phyloP scores from a whole-genome alignment of 2,329 filamentous ascomycete genomes.

The Talaromyces amestolkiae region DNA sequence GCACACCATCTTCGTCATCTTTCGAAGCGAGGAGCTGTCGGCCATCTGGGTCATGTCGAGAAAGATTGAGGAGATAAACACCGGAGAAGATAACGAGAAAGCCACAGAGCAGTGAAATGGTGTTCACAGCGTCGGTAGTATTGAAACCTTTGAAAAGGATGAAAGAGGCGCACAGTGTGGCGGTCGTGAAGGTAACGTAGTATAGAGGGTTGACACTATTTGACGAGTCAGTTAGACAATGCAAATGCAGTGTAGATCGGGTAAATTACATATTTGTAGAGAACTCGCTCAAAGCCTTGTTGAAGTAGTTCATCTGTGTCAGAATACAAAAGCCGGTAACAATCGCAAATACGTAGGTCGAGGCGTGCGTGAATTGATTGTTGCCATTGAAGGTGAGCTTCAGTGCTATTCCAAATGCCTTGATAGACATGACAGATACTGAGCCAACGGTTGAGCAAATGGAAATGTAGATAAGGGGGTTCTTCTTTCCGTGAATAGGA shows the following conservation, averaged over 20 bases:
- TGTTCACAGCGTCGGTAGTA: slow-evolving; percentile 86
- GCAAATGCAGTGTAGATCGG: not conserved
- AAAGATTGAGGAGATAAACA: slow-evolving; percentile 95
- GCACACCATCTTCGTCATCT: slow-evolving; percentile 64
- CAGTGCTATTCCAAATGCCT: slow-evolving; percentile 95
- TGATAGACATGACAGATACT: slow-evolving; percentile 98
- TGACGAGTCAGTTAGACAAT: not conserved
- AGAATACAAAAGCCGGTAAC: slow-evolving; percentile 89
- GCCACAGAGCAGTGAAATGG: slow-evolving; percentile 84
- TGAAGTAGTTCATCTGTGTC: slow-evolving; percentile 99
- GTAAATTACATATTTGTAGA: slow-evolving; percentile 86
- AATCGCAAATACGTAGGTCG: slow-evolving; percentile 96
- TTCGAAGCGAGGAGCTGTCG: slow-evolving; percentile 62
- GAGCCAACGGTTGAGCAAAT: slow-evolving; percentile 97
- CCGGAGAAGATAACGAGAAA: slow-evolving; percentile 95
- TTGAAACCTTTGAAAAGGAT: slow-evolving; percentile 97
- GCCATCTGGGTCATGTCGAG: slow-evolving; percentile 83
- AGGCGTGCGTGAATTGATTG: slow-evolving; percentile 93
- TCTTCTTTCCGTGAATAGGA: slow-evolving; percentile 86
- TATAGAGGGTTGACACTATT: slow-evolving; percentile 88
- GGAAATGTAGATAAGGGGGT: slow-evolving; percentile 92
- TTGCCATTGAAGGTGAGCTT: slow-evolving; percentile 91
- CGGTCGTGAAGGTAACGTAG: slow-evolving; percentile 96
- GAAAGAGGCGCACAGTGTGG: slow-evolving; percentile 89
- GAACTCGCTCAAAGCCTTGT: slow-evolving; percentile 95